Conservation (phyloP, 2,329 filamentous ascomycete species). For the Trichoderma oligosporum region DNA sequence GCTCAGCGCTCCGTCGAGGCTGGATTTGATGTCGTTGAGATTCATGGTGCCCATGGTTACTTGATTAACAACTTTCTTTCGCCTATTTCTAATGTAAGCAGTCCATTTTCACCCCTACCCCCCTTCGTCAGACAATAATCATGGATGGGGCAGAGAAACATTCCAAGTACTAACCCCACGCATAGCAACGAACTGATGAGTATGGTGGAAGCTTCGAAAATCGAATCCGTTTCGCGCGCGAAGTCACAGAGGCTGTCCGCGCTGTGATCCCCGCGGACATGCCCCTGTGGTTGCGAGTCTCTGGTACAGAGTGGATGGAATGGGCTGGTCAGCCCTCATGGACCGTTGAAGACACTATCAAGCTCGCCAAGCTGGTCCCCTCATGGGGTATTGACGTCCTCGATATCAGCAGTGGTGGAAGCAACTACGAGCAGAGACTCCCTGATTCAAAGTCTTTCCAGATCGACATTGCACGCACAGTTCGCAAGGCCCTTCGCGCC, state of each 20-base stretch:
- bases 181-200: slow-evolving; percentile 55
- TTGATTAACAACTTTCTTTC: slow-evolving; percentile 63
- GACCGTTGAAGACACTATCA: slow-evolving; percentile 65
- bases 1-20: slow-evolving; percentile 60
- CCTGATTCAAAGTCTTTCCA: slow-evolving; percentile 65
- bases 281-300: slow-evolving; percentile 58
- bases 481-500: slow-evolving; percentile 61
- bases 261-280: slow-evolving; percentile 49
- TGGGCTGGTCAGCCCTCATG: slow-evolving; percentile 49
- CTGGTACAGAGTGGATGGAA: slow-evolving; percentile 62
- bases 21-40: slow-evolving; percentile 74
- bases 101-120: too few relatives aligned
- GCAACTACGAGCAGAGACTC: slow-evolving; percentile 59
- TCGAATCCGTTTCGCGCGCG: slow-evolving; percentile 57
- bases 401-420: slow-evolving; percentile 76
- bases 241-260: slow-evolving; percentile 50
- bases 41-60: slow-evolving; percentile 63
- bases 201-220: slow-evolving; percentile 66
- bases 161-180: slow-evolving; percentile 13
- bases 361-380: slow-evolving; percentile 66
- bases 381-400: slow-evolving; percentile 74
- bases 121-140: background rate
- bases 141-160: too few relatives aligned
- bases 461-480: slow-evolving; percentile 64
- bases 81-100: slow-evolving; percentile 50